A percentile compares a stretch with the other conserved stretches of the same genome.
These are phyloP conservation scores for Ceratobasidium sp. DNA, from an alignment of 1,284 basidiomycete genomes.

Conservation along the genomic window DNA sequence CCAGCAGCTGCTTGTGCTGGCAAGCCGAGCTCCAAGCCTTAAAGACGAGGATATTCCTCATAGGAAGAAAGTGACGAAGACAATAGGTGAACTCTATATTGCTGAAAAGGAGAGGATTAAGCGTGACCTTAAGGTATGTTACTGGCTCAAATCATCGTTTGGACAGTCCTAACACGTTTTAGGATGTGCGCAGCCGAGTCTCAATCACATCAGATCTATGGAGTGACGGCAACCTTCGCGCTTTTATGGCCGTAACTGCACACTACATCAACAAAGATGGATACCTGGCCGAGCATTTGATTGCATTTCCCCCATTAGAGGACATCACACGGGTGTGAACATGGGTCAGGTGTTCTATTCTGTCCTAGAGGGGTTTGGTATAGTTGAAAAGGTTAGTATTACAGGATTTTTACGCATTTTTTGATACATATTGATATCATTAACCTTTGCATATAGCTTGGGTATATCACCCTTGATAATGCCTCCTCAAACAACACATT, in stretches of 20 bases:
- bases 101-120: slow-evolving; percentile 9
- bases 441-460: slow-evolving; percentile 18
- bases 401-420: neutral
- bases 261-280: slow-evolving; percentile 40
- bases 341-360: slow-evolving; percentile 16
- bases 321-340: slow-evolving; percentile 31
- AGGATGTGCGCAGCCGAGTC: slow-evolving; percentile 41
- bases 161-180: neutral
- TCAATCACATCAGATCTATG: slow-evolving; percentile 47
- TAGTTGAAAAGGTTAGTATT: slow-evolving; percentile 26
- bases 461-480: slow-evolving; percentile 44
- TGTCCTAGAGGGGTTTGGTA: slow-evolving; percentile 22
- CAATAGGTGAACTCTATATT: neutral
- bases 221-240: slow-evolving; percentile 33
- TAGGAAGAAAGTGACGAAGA: slow-evolving; percentile 5
- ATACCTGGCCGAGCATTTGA: slow-evolving; percentile 24
- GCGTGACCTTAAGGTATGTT: slow-evolving; percentile 1
- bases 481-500: slow-evolving; percentile 41
- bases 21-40: slow-evolving; percentile 28
- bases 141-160: too few species aligned
- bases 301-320: slow-evolving; percentile 38
- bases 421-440: neutral
- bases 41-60: slow-evolving; percentile 21
- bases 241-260: slow-evolving; percentile 44
- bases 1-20: neutral